These are phyloP conservation scores for Nannochloris sp. DNA, from an alignment of 139 green algal species.

Conservation along the genomic window DNA sequence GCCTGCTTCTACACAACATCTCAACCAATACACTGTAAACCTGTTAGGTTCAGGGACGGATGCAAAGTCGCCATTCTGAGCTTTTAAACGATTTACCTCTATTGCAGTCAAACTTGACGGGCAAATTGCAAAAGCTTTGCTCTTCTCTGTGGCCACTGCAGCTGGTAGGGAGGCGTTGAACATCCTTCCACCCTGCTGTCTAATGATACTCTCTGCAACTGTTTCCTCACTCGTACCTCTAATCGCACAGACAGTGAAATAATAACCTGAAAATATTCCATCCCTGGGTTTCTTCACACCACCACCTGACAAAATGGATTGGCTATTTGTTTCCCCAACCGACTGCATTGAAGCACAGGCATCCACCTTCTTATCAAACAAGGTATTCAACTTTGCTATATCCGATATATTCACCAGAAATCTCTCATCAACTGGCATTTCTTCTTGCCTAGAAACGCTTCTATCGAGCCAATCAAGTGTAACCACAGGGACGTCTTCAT, in stretches of 20 bases:
- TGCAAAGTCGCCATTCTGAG: slow-evolving; percentile 25
- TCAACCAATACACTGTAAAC: slow-evolving; percentile 36
- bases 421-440: slow-evolving; percentile 2
- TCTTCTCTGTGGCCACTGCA: slow-evolving; percentile 10
- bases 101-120: slow-evolving; percentile 14
- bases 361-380: not conserved
- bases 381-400: not conserved
- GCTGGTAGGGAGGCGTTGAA: slow-evolving; percentile 12
- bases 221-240: slow-evolving; percentile 1
- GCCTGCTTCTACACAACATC: slow-evolving; percentile 18
- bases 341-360: not conserved
- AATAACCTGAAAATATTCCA: slow-evolving; percentile 20
- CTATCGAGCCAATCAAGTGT: slow-evolving; percentile 31
- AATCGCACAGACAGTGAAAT: slow-evolving; percentile 37
- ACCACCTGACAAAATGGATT: not conserved
- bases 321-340: not conserved
- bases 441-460: not conserved
- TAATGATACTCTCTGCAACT: slow-evolving; percentile 9
- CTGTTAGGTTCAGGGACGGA: slow-evolving; percentile 30
- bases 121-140: slow-evolving; percentile 25
- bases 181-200: slow-evolving; percentile 20
- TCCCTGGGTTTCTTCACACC: not conserved
- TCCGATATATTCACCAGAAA: not conserved
- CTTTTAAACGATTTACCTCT: slow-evolving; percentile 5
- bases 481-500: slow-evolving; percentile 19